Conservation (phyloP, 2,329 filamentous ascomycete genomes). For the Fusarium sp. region DNA sequence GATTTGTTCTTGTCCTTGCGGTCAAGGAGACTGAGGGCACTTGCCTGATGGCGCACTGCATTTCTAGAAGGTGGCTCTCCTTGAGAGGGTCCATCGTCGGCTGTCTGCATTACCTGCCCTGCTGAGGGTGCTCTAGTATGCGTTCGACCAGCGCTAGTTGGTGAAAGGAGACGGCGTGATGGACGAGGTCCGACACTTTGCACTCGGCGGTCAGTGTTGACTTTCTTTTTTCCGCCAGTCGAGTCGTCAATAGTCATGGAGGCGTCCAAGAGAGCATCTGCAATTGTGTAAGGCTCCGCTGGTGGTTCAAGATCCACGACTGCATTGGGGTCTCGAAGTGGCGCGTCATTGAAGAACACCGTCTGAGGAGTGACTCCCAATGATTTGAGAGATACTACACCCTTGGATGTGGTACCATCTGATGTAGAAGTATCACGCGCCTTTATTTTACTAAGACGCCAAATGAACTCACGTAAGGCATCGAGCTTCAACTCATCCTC, state of each 20-base stretch:
- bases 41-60: conserved; percentile 65
- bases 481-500: conserved; percentile 94
- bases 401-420: conserved; percentile 47
- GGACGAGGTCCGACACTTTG: conserved; percentile 49
- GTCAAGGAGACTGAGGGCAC: conserved; percentile 68
- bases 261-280: conserved; percentile 90
- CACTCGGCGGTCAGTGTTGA: conserved; percentile 61
- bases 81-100: conserved; percentile 51
- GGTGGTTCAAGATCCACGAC: conserved; percentile 46
- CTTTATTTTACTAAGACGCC: conserved; percentile 81
- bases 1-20: conserved; percentile 69
- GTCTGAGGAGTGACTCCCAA: conserved; percentile 85
- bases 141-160: conserved; percentile 45
- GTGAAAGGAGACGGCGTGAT: conserved; percentile 46
- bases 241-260: conserved; percentile 86
- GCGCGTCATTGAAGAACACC: conserved; percentile 87
- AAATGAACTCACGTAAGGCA: conserved; percentile 88
- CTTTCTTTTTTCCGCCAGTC: conserved; percentile 62
- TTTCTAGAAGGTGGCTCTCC: conserved; percentile 57
- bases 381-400: conserved; percentile 76
- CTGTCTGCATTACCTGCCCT: conserved; percentile 37
- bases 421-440: conserved; percentile 58
- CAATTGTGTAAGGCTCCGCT: conserved; percentile 75
- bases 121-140: conserved; percentile 52
- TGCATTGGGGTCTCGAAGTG: conserved; percentile 56